Base-by-base conservation (phyloP, 768 basidiomycete species). In the Nevesoporus exiguus region DNA sequence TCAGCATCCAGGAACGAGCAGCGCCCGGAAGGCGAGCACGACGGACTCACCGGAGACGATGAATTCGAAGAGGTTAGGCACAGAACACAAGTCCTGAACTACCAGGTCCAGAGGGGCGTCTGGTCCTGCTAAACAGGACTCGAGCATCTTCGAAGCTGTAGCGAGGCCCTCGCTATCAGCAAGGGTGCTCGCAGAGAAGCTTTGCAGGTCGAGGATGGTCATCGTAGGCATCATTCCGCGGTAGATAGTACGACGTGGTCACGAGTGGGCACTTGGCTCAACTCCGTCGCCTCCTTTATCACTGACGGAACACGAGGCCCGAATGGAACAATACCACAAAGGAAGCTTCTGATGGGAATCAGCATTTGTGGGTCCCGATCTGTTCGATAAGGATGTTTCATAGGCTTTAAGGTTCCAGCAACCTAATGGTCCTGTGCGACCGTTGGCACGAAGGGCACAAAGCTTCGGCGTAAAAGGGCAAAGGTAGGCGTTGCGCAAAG, bases 61-160 rank as follows among this genome's bases (percentile, higher is more conserved):
- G n/a, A 62, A 70, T 5, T 67, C 65, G 3, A 71, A 73, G 13
- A 71, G 57, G 13, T 55, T 36, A 0, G 69, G 61, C 6, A 57
- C 30, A 3, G 66, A 62, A 21, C 71, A 60, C 49, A 73, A 52
- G 46, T 69, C 59, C 51, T 61, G 62, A n/a, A 68, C 17, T 49
- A 66, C 55, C 62, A 64, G 56, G 52, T 47, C 59, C 58, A 68
- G 56, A 42, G 25, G 51, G 0, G 51, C 15, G 31, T 57, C 58
- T 52, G 60, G 62, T 31, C 42, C 63, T 53, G 52, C 58, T 59
- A 68, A 66, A 56, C 73, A 60, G 54, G 64, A 62, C 45, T 59
- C 45, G 47, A 69, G 57, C 11, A 44, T 49, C 36, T 29, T 42
- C 17, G 58, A 25, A 17, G 63, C 64, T 24, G 47, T 47, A 44